phyloP scores from a whole-genome alignment of 306 rosid species.

The Leucaena leucocephala region DNA sequence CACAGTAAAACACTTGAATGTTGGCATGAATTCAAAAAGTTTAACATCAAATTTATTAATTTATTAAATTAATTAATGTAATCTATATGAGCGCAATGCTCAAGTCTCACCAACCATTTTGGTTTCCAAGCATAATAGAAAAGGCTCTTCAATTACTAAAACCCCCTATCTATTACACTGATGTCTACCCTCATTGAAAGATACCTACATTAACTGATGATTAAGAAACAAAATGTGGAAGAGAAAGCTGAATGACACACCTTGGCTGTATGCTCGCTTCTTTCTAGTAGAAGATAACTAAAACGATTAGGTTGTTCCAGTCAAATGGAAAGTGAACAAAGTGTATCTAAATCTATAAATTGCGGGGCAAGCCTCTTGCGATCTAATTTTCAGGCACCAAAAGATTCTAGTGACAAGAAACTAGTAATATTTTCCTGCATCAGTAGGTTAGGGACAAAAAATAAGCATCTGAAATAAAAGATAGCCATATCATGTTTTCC shows the following conservation, averaged over 20 bases:
- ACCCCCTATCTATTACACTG: background rate
- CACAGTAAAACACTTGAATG: background rate
- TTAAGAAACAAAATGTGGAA: background rate
- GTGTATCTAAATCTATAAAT: conserved; percentile 17
- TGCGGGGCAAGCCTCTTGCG: conserved; percentile 25
- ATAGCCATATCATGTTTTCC: background rate
- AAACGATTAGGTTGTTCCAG: conserved; percentile 14
- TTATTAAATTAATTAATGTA: too few relatives aligned
- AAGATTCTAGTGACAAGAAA: conserved; percentile 30
- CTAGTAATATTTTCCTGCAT: conserved; percentile 14
- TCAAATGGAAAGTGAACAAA: conserved; percentile 20
- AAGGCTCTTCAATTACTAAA: background rate
- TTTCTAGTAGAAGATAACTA: conserved; percentile 17
- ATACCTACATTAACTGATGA: background rate
- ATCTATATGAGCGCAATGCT: background rate
- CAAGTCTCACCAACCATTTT: background rate
- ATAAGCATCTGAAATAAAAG: conserved; percentile 14
- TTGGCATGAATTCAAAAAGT: background rate
- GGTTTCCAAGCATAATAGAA: background rate
- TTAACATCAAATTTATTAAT: background rate
- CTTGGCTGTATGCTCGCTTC: conserved; percentile 12
- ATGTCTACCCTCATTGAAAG: background rate
- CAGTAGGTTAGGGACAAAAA: conserved; percentile 16
- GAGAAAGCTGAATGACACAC: conserved; percentile 12
- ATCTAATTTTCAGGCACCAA: conserved; percentile 28